Base-by-base conservation (phyloP, 106 monocot species). In the Phalaenopsis aphrodite region DNA sequence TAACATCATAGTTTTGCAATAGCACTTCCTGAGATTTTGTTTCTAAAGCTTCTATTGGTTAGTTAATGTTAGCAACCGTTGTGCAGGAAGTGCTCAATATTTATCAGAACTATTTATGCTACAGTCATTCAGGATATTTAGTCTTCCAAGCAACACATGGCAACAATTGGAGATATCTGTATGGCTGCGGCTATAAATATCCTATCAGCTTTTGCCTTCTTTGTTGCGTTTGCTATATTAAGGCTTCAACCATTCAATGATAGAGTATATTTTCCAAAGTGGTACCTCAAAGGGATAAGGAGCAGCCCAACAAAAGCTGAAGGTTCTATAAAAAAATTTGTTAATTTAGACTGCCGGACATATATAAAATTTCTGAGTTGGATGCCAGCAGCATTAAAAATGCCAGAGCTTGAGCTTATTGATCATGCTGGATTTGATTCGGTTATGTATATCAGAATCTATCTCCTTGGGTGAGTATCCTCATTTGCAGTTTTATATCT, bases 161-260 rank as follows among this genome's bases (percentile, higher is more conserved):
- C 91, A 9, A 88, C 96, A 16, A 48, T 96, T 68, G 48, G 79
- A 49, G 96, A 96, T 81, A 91, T 96, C 58, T 85, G 85, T 30
- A 65, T 96, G 12, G 82, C 88, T 18, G 96, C 96, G 65, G 88
- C 84, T 56, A 84, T 96, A 49, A 96, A 96, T 79, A 94, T 96
- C 82, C 83, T 94, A 9, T 88, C 91, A 55, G 88, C 88, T 55
- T 68, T 94, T 48, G 77, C 78, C 55, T 96, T 96, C 73, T 85
- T 96, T 55, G 19, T 96, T 41, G 88, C 85, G 15, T 96, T 96
- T 85, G 92, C 96, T 49, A 57, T 94, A 58, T 76, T 94, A 56
- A 79, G 96, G 78, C 89, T 96, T 49, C 96, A 96, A 48, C 96
- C 96, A n/a, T 24, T 92, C n/a, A 96, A 96, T 79, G 96, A 96